phyloP scores from a whole-genome alignment of 192 early-diverging fungal genomes.

The Backusella sp. region DNA sequence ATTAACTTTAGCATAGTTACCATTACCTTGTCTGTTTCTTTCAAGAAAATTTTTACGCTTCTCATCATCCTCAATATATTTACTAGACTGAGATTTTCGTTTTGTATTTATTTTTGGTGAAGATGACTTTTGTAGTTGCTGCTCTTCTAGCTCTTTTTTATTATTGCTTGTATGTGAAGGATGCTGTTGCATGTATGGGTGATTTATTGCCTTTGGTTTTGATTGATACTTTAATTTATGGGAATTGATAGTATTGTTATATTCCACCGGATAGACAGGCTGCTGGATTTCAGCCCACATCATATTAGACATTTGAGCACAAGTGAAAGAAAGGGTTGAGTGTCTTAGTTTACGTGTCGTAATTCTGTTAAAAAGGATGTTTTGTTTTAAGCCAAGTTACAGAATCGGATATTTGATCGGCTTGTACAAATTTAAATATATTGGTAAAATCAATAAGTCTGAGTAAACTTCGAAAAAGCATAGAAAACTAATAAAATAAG shows the following conservation, averaged over 20 bases:
- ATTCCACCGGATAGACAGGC: background rate
- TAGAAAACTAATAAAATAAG: background rate
- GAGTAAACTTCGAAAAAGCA: background rate
- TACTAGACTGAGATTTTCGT: background rate
- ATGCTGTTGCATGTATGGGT: background rate
- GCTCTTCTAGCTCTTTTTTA: background rate
- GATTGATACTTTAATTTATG: conserved; percentile 4
- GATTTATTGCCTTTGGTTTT: background rate
- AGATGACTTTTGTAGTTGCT: background rate
- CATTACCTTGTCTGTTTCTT: conserved; percentile 78
- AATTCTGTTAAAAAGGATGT: background rate
- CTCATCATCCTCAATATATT: conserved; percentile 46
- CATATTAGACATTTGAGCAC: background rate
- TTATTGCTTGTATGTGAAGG: background rate
- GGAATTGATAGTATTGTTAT: background rate
- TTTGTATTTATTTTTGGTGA: background rate
- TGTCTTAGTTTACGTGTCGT: background rate
- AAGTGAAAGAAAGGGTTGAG: background rate
- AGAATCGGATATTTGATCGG: conserved; percentile 13
- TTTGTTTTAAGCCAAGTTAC: background rate
- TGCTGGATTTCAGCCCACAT: conserved; percentile 3
- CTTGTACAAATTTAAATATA: background rate
- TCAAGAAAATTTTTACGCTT: conserved; percentile 83
- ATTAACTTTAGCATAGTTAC: background rate
- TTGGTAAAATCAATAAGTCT: background rate